Evolutionary conservation across 441 rosid genomes (phyloP).

Genomic region (Populus hybrid): DNA sequence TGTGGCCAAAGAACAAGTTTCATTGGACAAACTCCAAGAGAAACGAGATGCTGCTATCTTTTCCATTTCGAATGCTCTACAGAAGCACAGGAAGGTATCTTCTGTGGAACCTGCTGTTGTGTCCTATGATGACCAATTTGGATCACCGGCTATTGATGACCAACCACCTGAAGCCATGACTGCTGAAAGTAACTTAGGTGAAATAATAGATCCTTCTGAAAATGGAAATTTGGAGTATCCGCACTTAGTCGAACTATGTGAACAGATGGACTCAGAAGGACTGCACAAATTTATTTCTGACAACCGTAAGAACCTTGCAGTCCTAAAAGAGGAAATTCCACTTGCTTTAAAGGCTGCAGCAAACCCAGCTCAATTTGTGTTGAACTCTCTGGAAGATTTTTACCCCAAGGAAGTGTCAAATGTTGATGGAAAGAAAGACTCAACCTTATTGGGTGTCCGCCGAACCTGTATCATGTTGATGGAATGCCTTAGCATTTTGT

Average conservation of each 20-base stretch:
- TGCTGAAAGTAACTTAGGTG: constrained; percentile 48
- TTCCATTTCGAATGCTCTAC: constrained; percentile 56
- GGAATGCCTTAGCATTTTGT: constrained; percentile 88
- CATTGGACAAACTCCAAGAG: constrained; percentile 74
- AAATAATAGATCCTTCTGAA: constrained; percentile 43
- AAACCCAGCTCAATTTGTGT: constrained; percentile 71
- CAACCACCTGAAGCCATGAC: constrained; percentile 42
- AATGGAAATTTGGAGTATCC: constrained; percentile 63
- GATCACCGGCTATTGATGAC: constrained; percentile 31
- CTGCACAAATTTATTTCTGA: constrained; percentile 94
- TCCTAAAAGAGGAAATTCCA: constrained; percentile 83
- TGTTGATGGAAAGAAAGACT: constrained; percentile 82
- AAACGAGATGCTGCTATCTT: constrained; percentile 83
- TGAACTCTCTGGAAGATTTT: constrained; percentile 81
- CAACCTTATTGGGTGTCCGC: constrained; percentile 80
- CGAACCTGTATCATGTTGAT: constrained; percentile 96
- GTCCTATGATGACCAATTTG: constrained; percentile 39
- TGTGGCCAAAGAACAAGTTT: constrained; percentile 68
- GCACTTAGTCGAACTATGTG: constrained; percentile 62
- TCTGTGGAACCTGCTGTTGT: constrained; percentile 38
- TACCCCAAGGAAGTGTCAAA: constrained; percentile 55
- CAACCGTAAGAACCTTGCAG: constrained; percentile 93
- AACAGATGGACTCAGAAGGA: constrained; percentile 81
- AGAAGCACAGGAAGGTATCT: constrained; percentile 51
- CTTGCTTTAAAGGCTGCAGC: constrained; percentile 75